Evolutionary conservation across 768 basidiomycete species (phyloP), one percentile per base, ranked within the genome.

Genomic region (Hygrocybe coccinea): DNA sequence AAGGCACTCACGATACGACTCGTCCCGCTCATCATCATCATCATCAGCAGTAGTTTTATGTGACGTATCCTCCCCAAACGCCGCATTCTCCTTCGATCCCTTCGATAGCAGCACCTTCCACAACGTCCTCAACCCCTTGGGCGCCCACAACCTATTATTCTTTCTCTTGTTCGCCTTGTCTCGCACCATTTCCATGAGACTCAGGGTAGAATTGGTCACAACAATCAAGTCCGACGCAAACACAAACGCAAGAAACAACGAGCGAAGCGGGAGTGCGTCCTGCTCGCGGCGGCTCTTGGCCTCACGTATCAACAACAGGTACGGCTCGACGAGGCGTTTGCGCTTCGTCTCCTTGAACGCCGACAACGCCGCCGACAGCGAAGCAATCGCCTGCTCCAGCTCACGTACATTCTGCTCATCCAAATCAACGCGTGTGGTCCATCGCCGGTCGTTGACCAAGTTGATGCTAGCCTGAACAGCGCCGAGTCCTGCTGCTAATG

Each of bases 191-290:
- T 59, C 52, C 21, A 78, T 58, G 3, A 77, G 57, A 12, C 64
- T 65, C 11, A 65, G 56, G 2, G 76, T 64, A 8, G 69, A 65
- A 10, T 74, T 71, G 0, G 75, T 69, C 41, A 76, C 77, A 1
- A 70, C 69, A 21, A 77, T 71, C 9, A 79, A 59, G 25, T 74
- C 68, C 54, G 75, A 74, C 37, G 71, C 71, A 62, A 76, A 78
- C 1, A 78, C 75, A 52, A 78, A 78, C 45, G 75, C 76, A 12
- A 75, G 66, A 53, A 73, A 79, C 2, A 79, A 66, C 2, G 78
- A 75, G 33, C 76, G 55, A 25, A 48, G 45, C 9, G 25, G 59
- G 14, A 61, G 38, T 3, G 53, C 43, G 25, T 64, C 65, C 59
- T 68, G 34, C 45, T 74, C 54, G 54, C 55, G 55, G 37, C 69